Conservation (phyloP, 495 filamentous ascomycete genomes). For the Pyrenopolyporus hunteri region DNA sequence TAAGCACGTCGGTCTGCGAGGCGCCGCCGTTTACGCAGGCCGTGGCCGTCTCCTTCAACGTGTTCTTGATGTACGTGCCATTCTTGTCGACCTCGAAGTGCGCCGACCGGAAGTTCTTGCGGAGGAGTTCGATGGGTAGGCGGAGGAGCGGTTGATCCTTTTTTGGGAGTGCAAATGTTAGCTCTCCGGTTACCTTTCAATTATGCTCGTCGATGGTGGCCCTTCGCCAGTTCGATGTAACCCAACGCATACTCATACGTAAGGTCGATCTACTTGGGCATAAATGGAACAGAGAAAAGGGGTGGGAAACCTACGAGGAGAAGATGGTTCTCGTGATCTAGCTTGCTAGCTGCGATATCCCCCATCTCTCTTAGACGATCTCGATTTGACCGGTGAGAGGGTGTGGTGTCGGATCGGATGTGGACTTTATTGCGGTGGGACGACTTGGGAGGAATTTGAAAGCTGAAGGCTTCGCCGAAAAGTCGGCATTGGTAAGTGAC, state of each 20-base stretch:
- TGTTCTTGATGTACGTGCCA: conserved; percentile 68
- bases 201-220: neutral
- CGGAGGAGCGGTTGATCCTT: conserved; percentile 96
- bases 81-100: conserved; percentile 84
- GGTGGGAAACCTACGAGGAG: conserved; percentile 48
- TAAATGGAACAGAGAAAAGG: neutral
- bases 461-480: conserved; percentile 10
- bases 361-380: conserved; percentile 45
- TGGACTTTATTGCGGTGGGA: neutral
- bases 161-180: neutral
- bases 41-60: conserved; percentile 72
- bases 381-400: neutral
- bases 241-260: neutral
- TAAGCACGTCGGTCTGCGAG: conserved; percentile 70
- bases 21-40: conserved; percentile 65
- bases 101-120: conserved; percentile 89
- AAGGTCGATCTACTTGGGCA: too few relatives aligned
- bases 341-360: conserved; percentile 49
- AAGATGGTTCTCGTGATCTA: conserved; percentile 57
- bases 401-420: neutral
- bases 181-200: neutral
- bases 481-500: conserved; percentile 28
- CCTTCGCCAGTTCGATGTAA: too few relatives aligned
- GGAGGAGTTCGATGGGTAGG: conserved; percentile 85
- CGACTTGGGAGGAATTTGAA: neutral